These are phyloP conservation scores for Penicillium vulpinum DNA, from an alignment of 2,329 filamentous ascomycete genomes.

Conservation along the genomic window DNA sequence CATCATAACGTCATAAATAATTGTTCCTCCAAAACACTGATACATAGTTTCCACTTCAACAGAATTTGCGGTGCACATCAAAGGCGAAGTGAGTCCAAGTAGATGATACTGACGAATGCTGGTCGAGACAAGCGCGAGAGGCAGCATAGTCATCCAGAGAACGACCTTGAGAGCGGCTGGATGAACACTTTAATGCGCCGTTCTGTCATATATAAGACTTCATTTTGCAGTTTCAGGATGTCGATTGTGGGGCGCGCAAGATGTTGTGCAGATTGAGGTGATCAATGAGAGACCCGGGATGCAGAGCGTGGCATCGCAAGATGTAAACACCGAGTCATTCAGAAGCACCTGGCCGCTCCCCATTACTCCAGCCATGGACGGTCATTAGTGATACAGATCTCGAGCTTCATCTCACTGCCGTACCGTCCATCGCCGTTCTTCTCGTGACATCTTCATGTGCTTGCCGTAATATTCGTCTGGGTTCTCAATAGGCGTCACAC, in stretches of 20 bases:
- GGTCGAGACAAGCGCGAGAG: background rate
- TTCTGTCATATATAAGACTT: background rate
- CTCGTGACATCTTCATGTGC: conserved; percentile 47
- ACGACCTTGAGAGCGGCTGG: too few relatives aligned
- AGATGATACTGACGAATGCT: background rate
- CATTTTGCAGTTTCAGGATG: background rate
- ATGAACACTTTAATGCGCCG: background rate
- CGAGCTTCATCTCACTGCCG: conserved; percentile 33
- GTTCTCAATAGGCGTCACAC: conserved; percentile 51
- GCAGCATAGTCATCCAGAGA: background rate
- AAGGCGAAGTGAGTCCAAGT: background rate
- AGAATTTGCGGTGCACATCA: background rate
- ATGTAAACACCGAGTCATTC: background rate
- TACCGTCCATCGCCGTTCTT: conserved; percentile 49
- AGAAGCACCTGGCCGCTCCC: background rate
- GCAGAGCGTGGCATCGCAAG: background rate
- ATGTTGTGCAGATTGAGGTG: background rate
- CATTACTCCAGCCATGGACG: background rate
- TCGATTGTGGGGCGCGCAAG: background rate
- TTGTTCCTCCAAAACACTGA: conserved; percentile 10
- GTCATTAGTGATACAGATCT: conserved; percentile 4
- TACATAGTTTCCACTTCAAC: conserved; percentile 7
- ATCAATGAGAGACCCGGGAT: background rate
- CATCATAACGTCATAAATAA: conserved; percentile 24
- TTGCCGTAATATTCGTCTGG: conserved; percentile 51